These are phyloP conservation scores for Suillus clintonianus DNA, from an alignment of 768 basidiomycete genomes.

Conservation along the genomic window DNA sequence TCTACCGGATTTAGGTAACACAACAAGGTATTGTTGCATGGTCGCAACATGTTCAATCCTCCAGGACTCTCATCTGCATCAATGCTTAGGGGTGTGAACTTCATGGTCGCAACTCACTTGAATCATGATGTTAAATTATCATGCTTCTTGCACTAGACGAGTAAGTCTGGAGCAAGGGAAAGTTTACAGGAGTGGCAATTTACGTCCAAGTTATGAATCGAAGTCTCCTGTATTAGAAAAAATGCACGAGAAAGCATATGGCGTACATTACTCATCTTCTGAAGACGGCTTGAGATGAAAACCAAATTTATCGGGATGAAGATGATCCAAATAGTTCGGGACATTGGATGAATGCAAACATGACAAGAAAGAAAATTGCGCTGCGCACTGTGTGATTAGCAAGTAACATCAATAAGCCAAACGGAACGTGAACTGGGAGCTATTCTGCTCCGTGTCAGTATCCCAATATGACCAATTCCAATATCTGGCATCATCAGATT, in stretches of 20 bases:
- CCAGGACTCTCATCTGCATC: no score
- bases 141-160: constrained; percentile 22
- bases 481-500: constrained; percentile 84
- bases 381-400: neutral
- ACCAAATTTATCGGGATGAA: neutral
- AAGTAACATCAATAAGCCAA: constrained; percentile 37
- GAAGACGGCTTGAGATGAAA: neutral
- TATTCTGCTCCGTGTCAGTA: constrained; percentile 97
- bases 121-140: constrained; percentile 4
- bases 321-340: neutral
- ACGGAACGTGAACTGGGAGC: constrained; percentile 96
- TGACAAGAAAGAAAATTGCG: neutral
- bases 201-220: neutral
- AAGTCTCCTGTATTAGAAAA: neutral
- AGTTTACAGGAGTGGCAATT: constrained; percentile 27
- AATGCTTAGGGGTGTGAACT: neutral
- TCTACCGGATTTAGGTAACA: no score
- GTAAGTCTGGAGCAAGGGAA: constrained; percentile 21
- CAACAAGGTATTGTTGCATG: no score
- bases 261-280: constrained; percentile 1
- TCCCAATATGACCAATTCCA: constrained; percentile 99
- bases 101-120: neutral
- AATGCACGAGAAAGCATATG: neutral
- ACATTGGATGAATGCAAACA: neutral
- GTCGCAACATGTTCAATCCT: no score